A percentile compares a stretch with the other conserved stretches of the same genome.
phyloP scores from a whole-genome alignment of 345 rosid species.

The Populus ilicifolia region DNA sequence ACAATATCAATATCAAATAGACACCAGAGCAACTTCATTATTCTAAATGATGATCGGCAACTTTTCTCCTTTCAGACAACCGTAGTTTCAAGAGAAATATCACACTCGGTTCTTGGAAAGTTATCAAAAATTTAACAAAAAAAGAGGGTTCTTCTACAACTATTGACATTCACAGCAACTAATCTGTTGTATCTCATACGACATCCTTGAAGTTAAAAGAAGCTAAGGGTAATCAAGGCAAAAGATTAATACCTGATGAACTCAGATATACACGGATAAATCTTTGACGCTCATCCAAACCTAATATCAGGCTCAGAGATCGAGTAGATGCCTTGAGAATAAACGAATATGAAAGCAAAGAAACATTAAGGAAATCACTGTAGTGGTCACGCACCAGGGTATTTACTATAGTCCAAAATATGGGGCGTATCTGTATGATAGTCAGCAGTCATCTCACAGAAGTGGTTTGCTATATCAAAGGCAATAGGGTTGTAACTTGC shows the following conservation, averaged over 20 bases:
- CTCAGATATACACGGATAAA: constrained; percentile 58
- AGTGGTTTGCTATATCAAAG: constrained; percentile 36
- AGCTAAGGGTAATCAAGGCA: not conserved
- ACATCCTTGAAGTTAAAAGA: not conserved
- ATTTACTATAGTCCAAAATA: constrained; percentile 26
- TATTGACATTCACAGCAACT: not conserved
- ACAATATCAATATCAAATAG: no score
- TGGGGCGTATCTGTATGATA: constrained; percentile 33
- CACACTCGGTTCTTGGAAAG: not conserved
- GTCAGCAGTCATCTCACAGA: constrained; percentile 37
- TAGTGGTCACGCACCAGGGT: constrained; percentile 20
- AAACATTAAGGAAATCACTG: not conserved
- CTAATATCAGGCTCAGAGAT: constrained; percentile 29
- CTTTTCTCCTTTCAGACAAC: not conserved
- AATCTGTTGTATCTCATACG: not conserved
- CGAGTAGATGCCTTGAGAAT: not conserved
- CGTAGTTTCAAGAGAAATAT: not conserved
- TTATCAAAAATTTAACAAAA: not conserved
- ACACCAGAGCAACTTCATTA: not conserved
- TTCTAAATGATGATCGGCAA: not conserved
- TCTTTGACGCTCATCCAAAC: constrained; percentile 62
- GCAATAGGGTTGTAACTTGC: constrained; percentile 34
- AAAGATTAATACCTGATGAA: constrained; percentile 47
- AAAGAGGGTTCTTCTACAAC: not conserved
- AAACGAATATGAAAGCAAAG: not conserved